Evolutionary conservation across 371 early-diverging fungal species (phyloP).

Genomic region (Thermomucor indicae-seudaticae): DNA sequence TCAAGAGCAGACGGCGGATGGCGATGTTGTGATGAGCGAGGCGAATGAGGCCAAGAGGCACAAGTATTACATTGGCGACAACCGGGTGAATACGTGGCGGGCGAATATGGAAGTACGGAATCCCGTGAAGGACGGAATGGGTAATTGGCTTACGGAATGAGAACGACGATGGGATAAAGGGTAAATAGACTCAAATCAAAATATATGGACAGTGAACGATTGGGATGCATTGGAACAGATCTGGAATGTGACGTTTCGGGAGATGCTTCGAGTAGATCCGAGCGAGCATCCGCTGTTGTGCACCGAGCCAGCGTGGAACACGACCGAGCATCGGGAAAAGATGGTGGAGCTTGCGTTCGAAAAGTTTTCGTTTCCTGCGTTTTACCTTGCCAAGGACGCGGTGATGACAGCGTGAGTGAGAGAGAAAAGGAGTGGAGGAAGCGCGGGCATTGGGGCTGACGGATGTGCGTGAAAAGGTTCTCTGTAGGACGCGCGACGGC

Average conservation of each 20-base stretch:
- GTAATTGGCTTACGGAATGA: constrained; percentile 47
- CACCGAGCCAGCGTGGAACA: constrained; percentile 90
- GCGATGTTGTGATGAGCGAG: constrained; percentile 34
- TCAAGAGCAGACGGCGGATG: constrained; percentile 21
- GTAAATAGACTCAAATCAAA: not conserved
- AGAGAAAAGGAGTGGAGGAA: not conserved
- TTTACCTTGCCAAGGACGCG: constrained; percentile 87
- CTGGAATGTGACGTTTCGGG: constrained; percentile 77
- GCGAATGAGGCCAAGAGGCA: constrained; percentile 13
- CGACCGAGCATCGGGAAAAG: constrained; percentile 77
- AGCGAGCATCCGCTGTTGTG: constrained; percentile 88
- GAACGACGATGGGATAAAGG: not conserved
- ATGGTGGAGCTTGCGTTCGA: constrained; percentile 92
- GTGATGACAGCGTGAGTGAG: constrained; percentile 84
- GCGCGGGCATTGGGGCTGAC: too few species aligned
- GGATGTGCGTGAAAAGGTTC: constrained; percentile 60
- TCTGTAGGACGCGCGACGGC: constrained; percentile 87
- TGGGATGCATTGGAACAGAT: constrained; percentile 92
- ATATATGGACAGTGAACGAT: constrained; percentile 64
- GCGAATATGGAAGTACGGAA: constrained; percentile 74
- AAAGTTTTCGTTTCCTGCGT: constrained; percentile 86
- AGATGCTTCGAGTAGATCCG: constrained; percentile 62
- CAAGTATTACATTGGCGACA: constrained; percentile 78
- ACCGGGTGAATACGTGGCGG: constrained; percentile 72
- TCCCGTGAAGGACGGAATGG: constrained; percentile 68